These are phyloP conservation scores for Metarhizium sp. DNA, from an alignment of 2,329 filamentous ascomycete genomes.

Conservation along the genomic window DNA sequence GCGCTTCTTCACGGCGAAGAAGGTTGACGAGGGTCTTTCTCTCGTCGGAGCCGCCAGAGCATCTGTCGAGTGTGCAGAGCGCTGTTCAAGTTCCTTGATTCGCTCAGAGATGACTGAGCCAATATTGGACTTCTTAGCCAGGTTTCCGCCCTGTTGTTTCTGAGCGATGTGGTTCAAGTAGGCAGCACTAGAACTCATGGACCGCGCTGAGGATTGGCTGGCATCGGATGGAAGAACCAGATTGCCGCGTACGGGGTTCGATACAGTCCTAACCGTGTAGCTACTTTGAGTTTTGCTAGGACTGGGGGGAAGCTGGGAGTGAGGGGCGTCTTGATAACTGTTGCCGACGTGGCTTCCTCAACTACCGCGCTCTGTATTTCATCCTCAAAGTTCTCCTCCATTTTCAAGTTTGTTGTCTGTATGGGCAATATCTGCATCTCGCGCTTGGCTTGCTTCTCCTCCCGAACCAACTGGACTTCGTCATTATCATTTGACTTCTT, in stretches of 20 bases:
- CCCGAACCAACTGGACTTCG: slow-evolving; percentile 17
- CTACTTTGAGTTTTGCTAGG: slow-evolving; percentile 7
- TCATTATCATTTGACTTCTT: slow-evolving; percentile 12
- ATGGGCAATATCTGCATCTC: slow-evolving; percentile 43
- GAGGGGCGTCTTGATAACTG: slow-evolving; percentile 75
- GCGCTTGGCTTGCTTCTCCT: slow-evolving; percentile 20
- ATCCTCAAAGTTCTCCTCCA: slow-evolving; percentile 64
- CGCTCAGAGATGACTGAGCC: slow-evolving; percentile 88
- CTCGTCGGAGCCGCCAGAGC: slow-evolving; percentile 11
- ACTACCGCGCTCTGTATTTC: slow-evolving; percentile 75
- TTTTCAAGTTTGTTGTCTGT: slow-evolving; percentile 30
- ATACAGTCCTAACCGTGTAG: slow-evolving; percentile 37
- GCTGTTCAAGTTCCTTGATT: slow-evolving; percentile 85
- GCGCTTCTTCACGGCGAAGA: slow-evolving; percentile 49
- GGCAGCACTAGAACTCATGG: slow-evolving; percentile 47
- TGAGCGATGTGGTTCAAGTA: slow-evolving; percentile 45
- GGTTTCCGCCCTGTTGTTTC: slow-evolving; percentile 37
- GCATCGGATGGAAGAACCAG: slow-evolving; percentile 36
- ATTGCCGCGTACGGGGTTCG: slow-evolving; percentile 34
- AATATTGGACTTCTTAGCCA: slow-evolving; percentile 62
- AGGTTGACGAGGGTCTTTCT: slow-evolving; percentile 41
- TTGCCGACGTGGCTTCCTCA: slow-evolving; percentile 72
- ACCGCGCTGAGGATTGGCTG: slow-evolving; percentile 37
- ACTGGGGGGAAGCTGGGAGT: slow-evolving; percentile 47
- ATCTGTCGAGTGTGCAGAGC: slow-evolving; percentile 37